Base-by-base conservation (phyloP, 1,284 basidiomycete genomes). In the Trichosporon ovoides region DNA sequence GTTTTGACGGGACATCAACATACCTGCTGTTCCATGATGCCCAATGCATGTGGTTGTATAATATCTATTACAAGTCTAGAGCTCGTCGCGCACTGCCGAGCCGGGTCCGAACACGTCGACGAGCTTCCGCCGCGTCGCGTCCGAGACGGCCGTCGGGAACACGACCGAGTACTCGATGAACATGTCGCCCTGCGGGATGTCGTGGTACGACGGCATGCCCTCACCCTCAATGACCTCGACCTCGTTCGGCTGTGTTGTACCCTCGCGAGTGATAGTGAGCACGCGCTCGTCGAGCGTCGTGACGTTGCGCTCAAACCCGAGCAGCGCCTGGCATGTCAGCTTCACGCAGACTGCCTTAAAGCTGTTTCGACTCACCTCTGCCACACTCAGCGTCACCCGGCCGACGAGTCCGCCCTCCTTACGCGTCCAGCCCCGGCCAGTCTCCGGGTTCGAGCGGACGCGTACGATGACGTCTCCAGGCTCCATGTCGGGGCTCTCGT, bases 91-190 rank as follows among this genome's bases (percentile, higher is more conserved):
- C 3, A 48, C 18, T 11, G 43, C 24, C 24, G 24, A 22, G 14
- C 28, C 22, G 14, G 43, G 24, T 12, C 43, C 43, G 28, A 48
- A 48, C 10, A 24, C 43, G 7, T 48, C 43, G 14, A n/a, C 24
- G 16, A 48, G 43, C 43, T 48, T 48, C n/a, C 43, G 43, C 67
- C 84, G 83, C 60, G 83, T 83, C 37, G 84, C 82, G 48, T 82
- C 69, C 38, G 85, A 81, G 20, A 97, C 77, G 52, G 85, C 81
- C 43, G 82, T 79, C 0, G 93, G 94, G 55, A 97, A 76, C 20
- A 96, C 85, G 52, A 97, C 89, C 53, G 83, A 88, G 78, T 94
- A 97, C 75, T 96, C 91, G 52, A 97, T 83, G 70, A 85, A 97
- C 56, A 97, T 80, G 74, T 94, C 87, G 28, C 94, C 94, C 63